Evolutionary conservation across 2,329 filamentous ascomycete species (phyloP).

Genomic region (Metarhizium humberi): DNA sequence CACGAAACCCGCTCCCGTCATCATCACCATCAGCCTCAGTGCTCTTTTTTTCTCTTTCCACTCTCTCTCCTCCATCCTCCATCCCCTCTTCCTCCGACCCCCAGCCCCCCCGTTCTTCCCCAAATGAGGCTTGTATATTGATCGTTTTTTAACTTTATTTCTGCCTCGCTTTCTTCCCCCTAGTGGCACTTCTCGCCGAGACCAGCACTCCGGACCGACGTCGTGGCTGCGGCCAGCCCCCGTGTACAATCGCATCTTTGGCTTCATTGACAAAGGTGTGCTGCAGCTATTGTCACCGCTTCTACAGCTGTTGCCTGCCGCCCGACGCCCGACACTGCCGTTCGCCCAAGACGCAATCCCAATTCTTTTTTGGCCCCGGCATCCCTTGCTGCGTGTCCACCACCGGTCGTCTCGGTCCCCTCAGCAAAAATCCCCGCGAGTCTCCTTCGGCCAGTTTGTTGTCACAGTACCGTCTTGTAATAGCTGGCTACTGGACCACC

Average conservation of each 20-base stretch:
- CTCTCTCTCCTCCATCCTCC: slow-evolving; percentile 3
- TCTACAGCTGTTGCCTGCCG: not conserved
- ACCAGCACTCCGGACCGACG: slow-evolving; percentile 1
- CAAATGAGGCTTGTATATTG: slow-evolving; percentile 29
- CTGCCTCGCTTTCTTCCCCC: slow-evolving; percentile 12
- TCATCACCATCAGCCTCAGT: slow-evolving; percentile 11
- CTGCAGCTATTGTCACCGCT: not conserved
- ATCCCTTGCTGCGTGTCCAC: not conserved
- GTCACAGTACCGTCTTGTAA: slow-evolving; percentile 23
- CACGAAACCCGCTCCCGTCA: slow-evolving; percentile 6
- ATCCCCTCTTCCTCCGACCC: slow-evolving; percentile 14
- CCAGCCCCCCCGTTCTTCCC: slow-evolving; percentile 3
- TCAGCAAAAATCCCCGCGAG: not conserved
- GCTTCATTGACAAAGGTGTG: not conserved
- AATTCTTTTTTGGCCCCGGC: not conserved
- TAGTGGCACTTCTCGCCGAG: slow-evolving; percentile 1
- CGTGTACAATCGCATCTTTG: not conserved
- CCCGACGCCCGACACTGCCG: not conserved
- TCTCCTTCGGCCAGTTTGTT: slow-evolving; percentile 4
- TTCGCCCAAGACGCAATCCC: not conserved
- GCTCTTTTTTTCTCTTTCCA: slow-evolving; percentile 12
- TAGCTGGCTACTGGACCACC: slow-evolving; percentile 21
- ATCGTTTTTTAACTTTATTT: slow-evolving; percentile 21
- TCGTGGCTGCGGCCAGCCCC: not conserved
- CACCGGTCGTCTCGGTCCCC: not conserved